A percentile compares a stretch with the other conserved stretches of the same genome.
Conservation (phyloP, 2,329 filamentous ascomycete genomes). For the Huntiella savannae region DNA sequence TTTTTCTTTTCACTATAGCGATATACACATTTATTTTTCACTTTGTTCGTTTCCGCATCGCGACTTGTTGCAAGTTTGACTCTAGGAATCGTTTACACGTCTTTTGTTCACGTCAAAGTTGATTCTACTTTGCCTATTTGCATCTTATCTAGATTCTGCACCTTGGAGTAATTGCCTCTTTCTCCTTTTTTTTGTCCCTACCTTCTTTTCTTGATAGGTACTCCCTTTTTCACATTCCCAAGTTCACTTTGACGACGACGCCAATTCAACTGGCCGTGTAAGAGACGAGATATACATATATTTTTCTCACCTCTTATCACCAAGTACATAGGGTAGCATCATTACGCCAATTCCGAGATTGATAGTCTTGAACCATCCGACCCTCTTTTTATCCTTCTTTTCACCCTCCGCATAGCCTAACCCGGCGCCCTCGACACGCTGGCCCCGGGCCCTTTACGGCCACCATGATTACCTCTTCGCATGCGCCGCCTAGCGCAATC, state of each 20-base stretch:
- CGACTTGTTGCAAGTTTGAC: neutral
- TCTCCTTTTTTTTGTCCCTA: neutral
- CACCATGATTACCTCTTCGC: slow-evolving; percentile 7
- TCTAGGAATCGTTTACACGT: neutral
- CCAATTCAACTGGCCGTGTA: neutral
- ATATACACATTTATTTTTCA: neutral
- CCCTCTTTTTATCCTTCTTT: neutral
- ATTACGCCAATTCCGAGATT: neutral
- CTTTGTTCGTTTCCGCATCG: neutral
- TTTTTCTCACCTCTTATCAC: neutral
- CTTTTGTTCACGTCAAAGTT: neutral
- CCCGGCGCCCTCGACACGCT: neutral
- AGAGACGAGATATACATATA: too few relatives aligned
- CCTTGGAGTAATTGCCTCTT: neutral
- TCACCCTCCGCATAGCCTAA: neutral
- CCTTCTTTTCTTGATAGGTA: neutral
- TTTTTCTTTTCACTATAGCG: neutral
- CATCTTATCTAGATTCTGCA: neutral
- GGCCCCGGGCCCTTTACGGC: neutral
- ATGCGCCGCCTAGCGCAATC: slow-evolving; percentile 10
- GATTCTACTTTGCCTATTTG: neutral
- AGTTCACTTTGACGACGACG: neutral
- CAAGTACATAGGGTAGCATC: neutral
- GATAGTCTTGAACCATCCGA: neutral
- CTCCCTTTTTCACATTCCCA: neutral